Conservation (phyloP, 495 filamentous ascomycete species). For the Penicillium desertorum region DNA sequence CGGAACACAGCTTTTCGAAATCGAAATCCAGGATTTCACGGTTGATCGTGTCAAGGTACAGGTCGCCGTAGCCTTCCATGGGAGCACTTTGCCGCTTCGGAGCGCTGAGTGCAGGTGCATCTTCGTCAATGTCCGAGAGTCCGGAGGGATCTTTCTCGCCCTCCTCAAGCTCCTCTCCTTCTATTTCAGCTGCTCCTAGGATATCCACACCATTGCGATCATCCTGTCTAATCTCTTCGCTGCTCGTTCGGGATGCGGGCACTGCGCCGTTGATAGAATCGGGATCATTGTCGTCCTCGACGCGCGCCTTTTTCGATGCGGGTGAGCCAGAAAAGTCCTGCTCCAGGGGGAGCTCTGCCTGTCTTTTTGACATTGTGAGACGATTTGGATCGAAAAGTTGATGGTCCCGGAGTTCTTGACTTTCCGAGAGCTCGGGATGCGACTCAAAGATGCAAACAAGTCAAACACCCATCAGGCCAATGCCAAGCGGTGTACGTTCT, state of each 20-base stretch:
- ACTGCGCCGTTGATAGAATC: conserved; percentile 42
- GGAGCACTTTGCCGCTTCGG: conserved; percentile 70
- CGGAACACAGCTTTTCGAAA: conserved; percentile 96
- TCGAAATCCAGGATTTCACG: conserved; percentile 87
- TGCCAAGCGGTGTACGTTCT: neutral
- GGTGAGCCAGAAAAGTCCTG: conserved; percentile 63
- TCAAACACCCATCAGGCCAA: conserved; percentile 33
- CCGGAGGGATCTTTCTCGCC: conserved; percentile 31
- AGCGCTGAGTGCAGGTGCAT: conserved; percentile 41
- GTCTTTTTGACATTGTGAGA: conserved; percentile 69
- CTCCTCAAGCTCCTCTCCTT: conserved; percentile 45
- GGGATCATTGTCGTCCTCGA: conserved; percentile 53
- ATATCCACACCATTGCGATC: conserved; percentile 42
- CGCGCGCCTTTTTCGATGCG: conserved; percentile 70
- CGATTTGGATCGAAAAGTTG: conserved; percentile 15
- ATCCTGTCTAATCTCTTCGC: conserved; percentile 34
- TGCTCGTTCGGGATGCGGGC: conserved; percentile 34
- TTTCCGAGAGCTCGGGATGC: conserved; percentile 17
- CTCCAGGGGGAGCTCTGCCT: conserved; percentile 74
- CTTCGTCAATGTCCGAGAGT: conserved; percentile 40
- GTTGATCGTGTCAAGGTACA: conserved; percentile 97
- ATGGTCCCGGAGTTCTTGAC: conserved; percentile 14
- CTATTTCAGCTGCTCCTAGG: conserved; percentile 38
- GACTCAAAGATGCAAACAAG: conserved; percentile 39
- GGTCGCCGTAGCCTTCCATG: conserved; percentile 85